phyloP scores from a whole-genome alignment of 441 rosid genomes.

The Isatis lusitanica region DNA sequence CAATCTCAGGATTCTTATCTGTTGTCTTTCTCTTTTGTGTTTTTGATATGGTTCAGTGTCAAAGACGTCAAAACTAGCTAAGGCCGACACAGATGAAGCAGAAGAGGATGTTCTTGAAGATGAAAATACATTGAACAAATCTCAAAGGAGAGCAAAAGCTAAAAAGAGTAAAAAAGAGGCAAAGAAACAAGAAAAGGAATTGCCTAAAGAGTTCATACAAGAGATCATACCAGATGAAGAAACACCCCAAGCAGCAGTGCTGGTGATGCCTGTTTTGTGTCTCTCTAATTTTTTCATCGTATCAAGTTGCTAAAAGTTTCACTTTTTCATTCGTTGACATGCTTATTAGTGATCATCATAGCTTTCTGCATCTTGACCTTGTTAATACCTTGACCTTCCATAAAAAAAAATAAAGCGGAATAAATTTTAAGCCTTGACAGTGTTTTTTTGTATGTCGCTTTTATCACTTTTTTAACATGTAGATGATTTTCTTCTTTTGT shows the following conservation, averaged over 20 bases:
- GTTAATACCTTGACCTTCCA: background rate
- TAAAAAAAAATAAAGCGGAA: too few species aligned
- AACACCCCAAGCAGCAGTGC: constrained; percentile 69
- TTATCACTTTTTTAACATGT: background rate
- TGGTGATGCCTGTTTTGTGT: constrained; percentile 48
- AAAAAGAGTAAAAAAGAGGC: constrained; percentile 79
- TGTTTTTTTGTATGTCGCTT: background rate
- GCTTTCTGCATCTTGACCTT: constrained; percentile 13
- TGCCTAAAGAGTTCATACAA: constrained; percentile 44
- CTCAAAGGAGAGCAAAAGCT: constrained; percentile 77
- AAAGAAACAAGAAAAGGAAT: constrained; percentile 60
- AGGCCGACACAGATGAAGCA: constrained; percentile 26
- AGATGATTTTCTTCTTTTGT: constrained; percentile 8
- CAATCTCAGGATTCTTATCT: background rate
- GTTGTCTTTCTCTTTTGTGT: background rate
- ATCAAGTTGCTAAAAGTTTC: background rate
- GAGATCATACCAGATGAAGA: constrained; percentile 48
- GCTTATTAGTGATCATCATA: background rate
- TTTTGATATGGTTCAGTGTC: constrained; percentile 38
- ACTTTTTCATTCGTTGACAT: background rate
- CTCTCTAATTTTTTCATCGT: background rate
- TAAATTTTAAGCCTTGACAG: background rate
- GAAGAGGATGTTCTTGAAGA: constrained; percentile 39
- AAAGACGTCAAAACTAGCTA: constrained; percentile 33
- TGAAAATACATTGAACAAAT: constrained; percentile 55